Conservation (phyloP, 1,284 basidiomycete species). For the Fistulinella staudtii region DNA sequence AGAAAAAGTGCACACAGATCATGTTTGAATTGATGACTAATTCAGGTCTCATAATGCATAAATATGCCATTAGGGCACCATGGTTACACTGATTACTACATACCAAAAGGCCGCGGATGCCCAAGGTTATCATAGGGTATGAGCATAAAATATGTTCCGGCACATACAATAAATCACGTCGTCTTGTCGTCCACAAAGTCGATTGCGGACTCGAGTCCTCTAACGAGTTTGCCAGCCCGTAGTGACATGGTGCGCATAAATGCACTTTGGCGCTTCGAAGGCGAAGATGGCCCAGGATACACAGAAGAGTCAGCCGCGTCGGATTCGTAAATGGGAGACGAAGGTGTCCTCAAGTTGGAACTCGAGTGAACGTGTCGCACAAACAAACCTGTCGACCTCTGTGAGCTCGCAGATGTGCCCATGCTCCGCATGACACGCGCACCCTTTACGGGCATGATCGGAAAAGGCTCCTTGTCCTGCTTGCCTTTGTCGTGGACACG, state of each 20-base stretch:
- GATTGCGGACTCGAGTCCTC: constrained; percentile 43
- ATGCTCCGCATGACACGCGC: too few species aligned
- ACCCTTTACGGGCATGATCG: constrained; percentile 3
- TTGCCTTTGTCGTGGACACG: constrained; percentile 11
- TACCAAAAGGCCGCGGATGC: too few species aligned
- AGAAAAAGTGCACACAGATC: too few species aligned
- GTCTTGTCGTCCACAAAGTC: constrained; percentile 47
- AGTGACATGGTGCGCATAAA: constrained; percentile 35
- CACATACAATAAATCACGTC: background rate
- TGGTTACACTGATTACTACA: too few species aligned
- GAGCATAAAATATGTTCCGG: too few species aligned
- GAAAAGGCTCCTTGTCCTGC: constrained; percentile 1
- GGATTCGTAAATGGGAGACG: constrained; percentile 6
- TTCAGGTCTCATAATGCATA: too few species aligned
- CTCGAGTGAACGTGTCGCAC: too few species aligned
- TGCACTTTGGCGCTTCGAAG: constrained; percentile 16
- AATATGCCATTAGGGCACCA: too few species aligned
- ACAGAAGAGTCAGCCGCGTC: constrained; percentile 12
- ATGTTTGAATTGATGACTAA: too few species aligned
- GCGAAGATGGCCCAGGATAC: constrained; percentile 7
- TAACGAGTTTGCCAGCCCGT: constrained; percentile 39
- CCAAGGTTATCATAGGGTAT: background rate
- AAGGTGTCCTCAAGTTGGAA: constrained; percentile 24
- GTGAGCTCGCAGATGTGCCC: too few species aligned
- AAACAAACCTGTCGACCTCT: too few species aligned